phyloP scores from a whole-genome alignment of 163 green algal species.

The Coccomyxa subellipsoidea region DNA sequence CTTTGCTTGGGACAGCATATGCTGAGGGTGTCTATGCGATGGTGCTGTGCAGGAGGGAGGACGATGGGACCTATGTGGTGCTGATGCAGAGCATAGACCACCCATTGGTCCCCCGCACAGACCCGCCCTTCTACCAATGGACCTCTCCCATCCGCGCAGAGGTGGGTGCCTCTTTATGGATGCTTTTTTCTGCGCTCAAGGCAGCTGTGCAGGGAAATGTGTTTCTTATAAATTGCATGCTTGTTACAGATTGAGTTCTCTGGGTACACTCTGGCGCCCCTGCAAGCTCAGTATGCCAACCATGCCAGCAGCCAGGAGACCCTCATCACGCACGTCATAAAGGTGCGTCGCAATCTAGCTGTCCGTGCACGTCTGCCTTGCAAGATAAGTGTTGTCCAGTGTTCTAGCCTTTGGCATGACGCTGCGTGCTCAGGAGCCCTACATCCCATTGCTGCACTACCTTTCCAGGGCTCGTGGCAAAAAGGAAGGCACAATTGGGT shows the following conservation, averaged over 20 bases:
- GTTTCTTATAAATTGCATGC: not conserved
- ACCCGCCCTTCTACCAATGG: slow-evolving; percentile 27
- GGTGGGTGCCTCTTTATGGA: slow-evolving; percentile 11
- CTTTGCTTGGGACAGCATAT: too few relatives aligned
- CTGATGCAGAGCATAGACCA: slow-evolving; percentile 34
- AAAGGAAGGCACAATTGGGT: too few relatives aligned
- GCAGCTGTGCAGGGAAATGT: not conserved
- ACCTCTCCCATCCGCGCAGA: slow-evolving; percentile 30
- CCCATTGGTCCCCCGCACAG: not conserved
- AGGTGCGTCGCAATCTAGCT: too few relatives aligned
- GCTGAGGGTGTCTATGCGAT: not conserved
- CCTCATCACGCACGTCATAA: slow-evolving; percentile 51
- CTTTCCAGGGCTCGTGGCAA: too few relatives aligned
- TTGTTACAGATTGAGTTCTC: slow-evolving; percentile 30
- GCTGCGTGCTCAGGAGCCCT: too few relatives aligned
- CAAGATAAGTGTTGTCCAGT: too few relatives aligned
- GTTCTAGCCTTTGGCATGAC: too few relatives aligned
- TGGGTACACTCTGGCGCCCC: slow-evolving; percentile 47
- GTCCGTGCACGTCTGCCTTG: too few relatives aligned
- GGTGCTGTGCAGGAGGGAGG: slow-evolving; percentile 29
- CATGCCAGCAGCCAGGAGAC: slow-evolving; percentile 32
- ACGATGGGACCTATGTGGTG: slow-evolving; percentile 48
- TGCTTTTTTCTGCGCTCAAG: not conserved
- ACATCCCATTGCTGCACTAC: too few relatives aligned
- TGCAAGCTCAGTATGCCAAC: slow-evolving; percentile 41